Base-by-base conservation (phyloP, 352 stramenopile genomes). In the Globisporangium barbulae region DNA sequence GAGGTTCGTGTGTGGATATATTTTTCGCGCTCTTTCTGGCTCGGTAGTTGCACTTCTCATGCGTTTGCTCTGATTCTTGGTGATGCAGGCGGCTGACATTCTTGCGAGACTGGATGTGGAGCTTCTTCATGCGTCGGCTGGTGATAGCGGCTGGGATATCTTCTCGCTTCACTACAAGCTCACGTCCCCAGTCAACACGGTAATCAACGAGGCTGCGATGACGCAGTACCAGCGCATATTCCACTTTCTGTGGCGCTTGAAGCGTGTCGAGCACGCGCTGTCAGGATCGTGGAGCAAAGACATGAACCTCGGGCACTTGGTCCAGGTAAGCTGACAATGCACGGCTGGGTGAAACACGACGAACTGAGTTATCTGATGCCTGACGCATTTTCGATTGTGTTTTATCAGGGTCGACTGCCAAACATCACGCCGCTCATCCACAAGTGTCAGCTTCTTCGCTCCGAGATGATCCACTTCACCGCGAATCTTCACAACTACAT, bases 401-500 rank as follows among this genome's bases (percentile, higher is more conserved):
- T 2, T 63, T 4, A 19, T 13, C 12, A 91, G 82, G 78, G 78
- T 12, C 75, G 75, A 39, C 61, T 94, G 41, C 86, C 74, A 47
- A 79, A 75, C 35, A 76, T 93, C 57, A 42, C 61, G 44, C 68
- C 67, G 59, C 69, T 97, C 21, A 80, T 99, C 30, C 91, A 98
- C 74, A 89, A 87, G 39, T 98, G 97, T 65, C 94, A 98, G 60
- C 83, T 99, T 17, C 85, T 98, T 53, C 89, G 97, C 33, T 97
- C 97, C 25, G 89, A 98, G 50, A 99, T 99, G 97, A 96, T 98
- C 61, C 96, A 99, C 71, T 98, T 99, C 71, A 96, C 94, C 25
- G 93, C 91, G 44, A 99, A 99, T 63, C 83, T 99, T 25, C 93
- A 98, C 70, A 98, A 96, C 68, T 99, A 99, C 72, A 93, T 99